Evolutionary conservation across 1,139 yeast species (phyloP), one percentile per base, ranked within the genome.

Genomic region (Protomyces macrosporus): DNA sequence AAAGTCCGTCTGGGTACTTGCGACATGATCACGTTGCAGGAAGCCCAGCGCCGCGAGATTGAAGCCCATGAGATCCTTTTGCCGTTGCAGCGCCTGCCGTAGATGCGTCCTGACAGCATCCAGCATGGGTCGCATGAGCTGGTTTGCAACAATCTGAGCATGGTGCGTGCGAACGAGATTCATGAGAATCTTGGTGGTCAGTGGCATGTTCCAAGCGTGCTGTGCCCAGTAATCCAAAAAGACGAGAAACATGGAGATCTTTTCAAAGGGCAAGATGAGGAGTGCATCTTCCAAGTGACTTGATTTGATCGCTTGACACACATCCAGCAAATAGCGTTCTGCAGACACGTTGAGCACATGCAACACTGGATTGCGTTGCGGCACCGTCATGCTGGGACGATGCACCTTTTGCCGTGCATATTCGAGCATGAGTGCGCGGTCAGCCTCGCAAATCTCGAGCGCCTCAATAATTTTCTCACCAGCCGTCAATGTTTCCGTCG

Each of bases 401-500:
- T 76, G 67, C 68, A 76, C 79, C 58, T 77, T 65, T 45, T 70
- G 82, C 81, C 69, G 71, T 53, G 75, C 73, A 71, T 86, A 85
- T 60, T 79, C 81, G 64, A 80, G 83, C 37, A 75, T 73, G n/a
- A 83, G 83, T 53, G 82, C 84, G 52, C 89, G 76, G 70, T 90
- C 97, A 65, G 82, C 84, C 37, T 78, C 77, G 1, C 96, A 96
- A 68, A 91, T 79, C 69, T 93, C 98, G 56, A 93, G 78, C 0
- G 98, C 97, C 72, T 93, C 98, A 82, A 90, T 86, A 60, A 93
- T 77, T 71, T 86, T 86, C 75, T 93, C 99, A 69, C 98, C 97
- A 0, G 97, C 95, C 75, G 93, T 93, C 71, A 93, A 81, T 1
- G 97, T 88, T 72, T 93, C 98, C 73, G 87, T 79, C 0, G 97